Base-by-base conservation (phyloP, 192 early-diverging fungal species). In the Neocallimastix lanati region DNA sequence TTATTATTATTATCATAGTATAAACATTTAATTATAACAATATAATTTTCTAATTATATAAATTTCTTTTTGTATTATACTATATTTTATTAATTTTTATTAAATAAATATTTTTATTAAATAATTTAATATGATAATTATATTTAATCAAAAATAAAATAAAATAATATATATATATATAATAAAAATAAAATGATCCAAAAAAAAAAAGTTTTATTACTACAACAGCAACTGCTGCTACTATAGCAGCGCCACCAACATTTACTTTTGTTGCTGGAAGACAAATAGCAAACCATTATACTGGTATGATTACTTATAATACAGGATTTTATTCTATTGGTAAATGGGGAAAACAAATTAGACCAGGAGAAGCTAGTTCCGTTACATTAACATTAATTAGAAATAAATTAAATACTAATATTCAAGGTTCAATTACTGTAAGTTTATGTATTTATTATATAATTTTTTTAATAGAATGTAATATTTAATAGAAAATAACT, bases 291-390 rank as follows among this genome's bases (percentile, higher is more conserved):
- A 78, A 80, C 14, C 83, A 85, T 2, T 87, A 87, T n/a, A 93
- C 91, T 13, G 95, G 91, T 6, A 91, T 88, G 78, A 82, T 98
- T 78, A 92, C 91, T 11, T 93, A 90, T 76, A 88, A 88, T 78
- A 93, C 94, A 5, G 95, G 95, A 33, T 86, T 90, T 36, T 95
- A 89, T 87, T 80, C 83, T 11, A 83, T 95, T 38, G 89, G 89
- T 13, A 82, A 83, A 7, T 94, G 92, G 92, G 92, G 93, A 83
- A 67, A 67, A 25, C 25, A 67, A 27, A 9, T 0, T n/a, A 67
- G 4, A 67, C 50, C 50, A 27, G 50, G 50, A 27, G 50, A 67
- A 11, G 21, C 50, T n/a, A 67, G 50, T n/a, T 67, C 50, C 9
- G 50, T 67, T 9, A 67, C 50, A 9, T 21, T 67, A 18, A 67